These are phyloP conservation scores for Aspergillus bridgeri DNA, from an alignment of 495 filamentous ascomycete species.

Conservation along the genomic window DNA sequence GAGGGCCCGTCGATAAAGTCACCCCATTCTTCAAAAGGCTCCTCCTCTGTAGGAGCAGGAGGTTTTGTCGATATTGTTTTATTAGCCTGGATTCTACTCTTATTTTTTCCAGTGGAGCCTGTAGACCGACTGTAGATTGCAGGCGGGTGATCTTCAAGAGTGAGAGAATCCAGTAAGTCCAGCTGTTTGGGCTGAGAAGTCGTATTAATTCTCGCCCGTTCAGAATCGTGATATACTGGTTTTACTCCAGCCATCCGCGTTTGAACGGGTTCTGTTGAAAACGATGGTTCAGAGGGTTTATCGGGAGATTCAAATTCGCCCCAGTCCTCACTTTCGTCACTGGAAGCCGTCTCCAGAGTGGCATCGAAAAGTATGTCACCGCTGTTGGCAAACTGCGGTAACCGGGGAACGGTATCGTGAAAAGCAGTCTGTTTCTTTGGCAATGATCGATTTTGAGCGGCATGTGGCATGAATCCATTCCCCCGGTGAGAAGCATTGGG, in stretches of 20 bases:
- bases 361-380: slow-evolving; percentile 48
- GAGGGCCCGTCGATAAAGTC: slow-evolving; percentile 37
- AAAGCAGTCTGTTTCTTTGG: slow-evolving; percentile 6
- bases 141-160: slow-evolving; percentile 20
- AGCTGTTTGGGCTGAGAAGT: background rate
- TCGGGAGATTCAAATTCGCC: slow-evolving; percentile 68
- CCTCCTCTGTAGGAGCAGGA: slow-evolving; percentile 59
- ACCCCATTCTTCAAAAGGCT: slow-evolving; percentile 39
- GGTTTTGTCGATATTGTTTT: slow-evolving; percentile 18
- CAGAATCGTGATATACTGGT: background rate
- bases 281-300: slow-evolving; percentile 54
- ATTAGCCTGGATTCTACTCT: background rate
- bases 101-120: slow-evolving; percentile 6
- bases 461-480: slow-evolving; percentile 4
- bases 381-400: slow-evolving; percentile 23
- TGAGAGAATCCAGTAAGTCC: slow-evolving; percentile 26
- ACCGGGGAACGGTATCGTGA: slow-evolving; percentile 12
- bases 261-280: slow-evolving; percentile 10
- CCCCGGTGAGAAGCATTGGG: slow-evolving; percentile 12
- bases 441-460: background rate
- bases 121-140: background rate
- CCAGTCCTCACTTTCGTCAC: slow-evolving; percentile 64
- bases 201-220: background rate
- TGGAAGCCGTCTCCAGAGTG: slow-evolving; percentile 28
- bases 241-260: background rate